A percentile compares a stretch with the other conserved stretches of the same genome.
phyloP scores from a whole-genome alignment of 2,329 filamentous ascomycete species.

The Pseudogymnoascus sp. region DNA sequence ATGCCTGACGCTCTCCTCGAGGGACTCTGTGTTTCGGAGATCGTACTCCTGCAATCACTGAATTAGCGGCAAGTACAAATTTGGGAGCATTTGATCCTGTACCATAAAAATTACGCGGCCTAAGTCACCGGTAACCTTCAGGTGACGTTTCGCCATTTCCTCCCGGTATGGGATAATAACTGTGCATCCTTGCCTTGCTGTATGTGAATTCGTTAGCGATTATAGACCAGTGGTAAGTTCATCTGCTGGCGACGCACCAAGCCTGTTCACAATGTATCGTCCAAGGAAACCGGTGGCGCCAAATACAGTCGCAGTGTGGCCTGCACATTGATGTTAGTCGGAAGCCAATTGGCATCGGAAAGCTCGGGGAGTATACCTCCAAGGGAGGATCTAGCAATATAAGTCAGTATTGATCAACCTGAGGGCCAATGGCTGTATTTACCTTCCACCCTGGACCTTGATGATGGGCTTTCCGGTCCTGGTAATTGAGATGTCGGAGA shows the following conservation, averaged over 20 bases:
- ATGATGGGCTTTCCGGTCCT: conserved; percentile 94
- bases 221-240: not conserved
- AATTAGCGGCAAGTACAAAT: not conserved
- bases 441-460: conserved; percentile 84
- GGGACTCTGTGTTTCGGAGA: conserved; percentile 85
- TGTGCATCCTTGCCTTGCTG: conserved; percentile 87
- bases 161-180: conserved; percentile 91
- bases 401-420: not conserved
- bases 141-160: conserved; percentile 94
- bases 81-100: not conserved
- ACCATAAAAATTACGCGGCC: conserved; percentile 84
- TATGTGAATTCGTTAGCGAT: conserved; percentile 23
- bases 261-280: conserved; percentile 92
- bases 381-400: conserved; percentile 60
- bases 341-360: conserved; percentile 20
- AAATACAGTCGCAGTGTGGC: conserved; percentile 95
- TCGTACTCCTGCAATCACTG: conserved; percentile 68
- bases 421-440: conserved; percentile 31
- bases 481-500: conserved; percentile 86
- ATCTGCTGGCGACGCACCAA: conserved; percentile 50
- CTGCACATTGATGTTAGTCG: conserved; percentile 39
- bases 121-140: conserved; percentile 93
- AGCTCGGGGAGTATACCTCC: conserved; percentile 56
- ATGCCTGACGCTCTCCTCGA: conserved; percentile 93
- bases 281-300: conserved; percentile 93